A percentile compares a stretch with the other conserved stretches of the same genome.
These are phyloP conservation scores for Biscogniauxia marginata DNA, from an alignment of 2,329 filamentous ascomycete genomes.

Conservation along the genomic window DNA sequence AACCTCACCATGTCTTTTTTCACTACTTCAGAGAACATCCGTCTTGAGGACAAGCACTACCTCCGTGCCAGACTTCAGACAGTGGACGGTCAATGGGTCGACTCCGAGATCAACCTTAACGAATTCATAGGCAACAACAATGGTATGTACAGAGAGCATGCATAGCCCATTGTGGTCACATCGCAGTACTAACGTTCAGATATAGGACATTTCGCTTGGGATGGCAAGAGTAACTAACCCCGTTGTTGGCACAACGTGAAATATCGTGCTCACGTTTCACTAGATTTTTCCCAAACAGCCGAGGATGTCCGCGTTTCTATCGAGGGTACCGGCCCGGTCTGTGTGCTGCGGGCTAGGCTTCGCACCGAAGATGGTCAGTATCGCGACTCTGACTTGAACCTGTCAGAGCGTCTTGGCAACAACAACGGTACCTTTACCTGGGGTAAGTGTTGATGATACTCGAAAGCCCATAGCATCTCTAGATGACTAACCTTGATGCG, in stretches of 20 bases:
- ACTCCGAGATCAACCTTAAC: slow-evolving; percentile 50
- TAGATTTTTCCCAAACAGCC: slow-evolving; percentile 46
- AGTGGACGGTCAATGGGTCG: slow-evolving; percentile 41
- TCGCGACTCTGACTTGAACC: slow-evolving; percentile 49
- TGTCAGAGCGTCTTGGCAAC: slow-evolving; percentile 55
- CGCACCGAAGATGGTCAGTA: slow-evolving; percentile 41
- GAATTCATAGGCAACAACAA: slow-evolving; percentile 50
- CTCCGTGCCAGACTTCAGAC: slow-evolving; percentile 43
- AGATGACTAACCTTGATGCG: neutral
- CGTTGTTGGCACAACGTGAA: neutral
- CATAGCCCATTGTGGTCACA: slow-evolving; percentile 47
- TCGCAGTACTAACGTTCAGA: slow-evolving; percentile 4
- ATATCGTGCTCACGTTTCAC: neutral
- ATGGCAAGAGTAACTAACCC: slow-evolving; percentile 12
- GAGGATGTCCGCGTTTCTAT: slow-evolving; percentile 45
- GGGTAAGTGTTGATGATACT: neutral
- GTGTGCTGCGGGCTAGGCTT: slow-evolving; percentile 53
- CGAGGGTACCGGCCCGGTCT: slow-evolving; percentile 49
- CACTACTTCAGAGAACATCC: slow-evolving; percentile 40
- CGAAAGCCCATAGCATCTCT: neutral
- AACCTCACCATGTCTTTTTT: neutral
- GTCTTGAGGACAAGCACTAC: slow-evolving; percentile 49
- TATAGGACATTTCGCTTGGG: slow-evolving; percentile 19
- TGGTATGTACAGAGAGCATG: slow-evolving; percentile 41
- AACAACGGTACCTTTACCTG: slow-evolving; percentile 43